Conservation (phyloP, 345 rosid species). For the Pistacia integerrima region DNA sequence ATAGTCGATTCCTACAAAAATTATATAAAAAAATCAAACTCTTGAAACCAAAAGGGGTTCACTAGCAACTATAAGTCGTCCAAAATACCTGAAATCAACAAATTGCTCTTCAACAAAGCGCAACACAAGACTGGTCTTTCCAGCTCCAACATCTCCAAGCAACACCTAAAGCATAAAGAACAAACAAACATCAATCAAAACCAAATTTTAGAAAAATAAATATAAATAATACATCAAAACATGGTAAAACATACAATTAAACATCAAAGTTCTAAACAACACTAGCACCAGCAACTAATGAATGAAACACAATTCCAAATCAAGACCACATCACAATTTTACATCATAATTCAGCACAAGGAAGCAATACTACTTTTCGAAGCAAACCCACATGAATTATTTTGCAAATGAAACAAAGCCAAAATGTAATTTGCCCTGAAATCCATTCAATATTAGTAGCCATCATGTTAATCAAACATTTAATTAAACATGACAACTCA, state of each 20-base stretch:
- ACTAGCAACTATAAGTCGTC: not conserved
- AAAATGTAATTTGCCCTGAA: not conserved
- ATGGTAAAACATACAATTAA: no score
- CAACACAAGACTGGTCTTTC: constrained; percentile 89
- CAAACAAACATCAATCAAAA: constrained; percentile 18
- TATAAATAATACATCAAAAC: not conserved
- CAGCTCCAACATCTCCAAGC: constrained; percentile 96
- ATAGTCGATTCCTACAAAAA: constrained; percentile 90
- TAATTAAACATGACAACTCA: no score
- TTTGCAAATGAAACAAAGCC: not conserved
- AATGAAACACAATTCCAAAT: no score
- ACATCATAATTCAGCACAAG: no score
- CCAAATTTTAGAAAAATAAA: not conserved
- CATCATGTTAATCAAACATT: no score
- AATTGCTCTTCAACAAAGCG: constrained; percentile 54
- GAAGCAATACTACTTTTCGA: no score
- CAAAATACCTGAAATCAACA: constrained; percentile 72
- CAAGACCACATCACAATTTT: no score
- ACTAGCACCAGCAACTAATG: no score
- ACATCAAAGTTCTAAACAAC: no score
- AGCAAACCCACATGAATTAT: no score
- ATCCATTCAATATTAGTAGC: not conserved
- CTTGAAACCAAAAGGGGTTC: constrained; percentile 3
- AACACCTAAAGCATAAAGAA: constrained; percentile 62
- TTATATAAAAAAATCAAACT: constrained; percentile 22